Evolutionary conservation across 768 basidiomycete species (phyloP), one percentile per base, ranked within the genome.

Genomic region (Thelephora aurantiotincta): DNA sequence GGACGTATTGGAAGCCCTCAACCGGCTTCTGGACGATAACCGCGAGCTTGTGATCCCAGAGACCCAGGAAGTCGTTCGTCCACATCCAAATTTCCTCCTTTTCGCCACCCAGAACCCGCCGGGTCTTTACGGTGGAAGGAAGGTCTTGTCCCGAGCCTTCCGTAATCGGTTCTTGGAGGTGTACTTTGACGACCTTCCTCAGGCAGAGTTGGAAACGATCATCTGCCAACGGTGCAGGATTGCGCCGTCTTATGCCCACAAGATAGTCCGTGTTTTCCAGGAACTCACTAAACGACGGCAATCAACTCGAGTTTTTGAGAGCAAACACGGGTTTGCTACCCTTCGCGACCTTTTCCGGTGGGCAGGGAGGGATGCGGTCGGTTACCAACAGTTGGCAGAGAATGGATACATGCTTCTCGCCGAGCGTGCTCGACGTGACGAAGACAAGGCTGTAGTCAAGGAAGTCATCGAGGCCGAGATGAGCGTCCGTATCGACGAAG

Each of bases 51-150:
- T 97, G 38, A 83, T 99, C 46, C 87, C 94, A 0, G 96, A 98
- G 62, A 98, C 96, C 0, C 87, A 91, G 51, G 96, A 99, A 63
- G 79, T 98, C 19, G 76, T 99, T 33, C 76, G 73, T 11, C 96
- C 96, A 1, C 94, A 98, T 63, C 81, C 90, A 1, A 82, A 90
- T 60, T 99, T 98, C 69, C 90, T 97, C 82, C 74, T 99, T 7
- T 99, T 99, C 60, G 92, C 94, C 3, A 97, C 96, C 0, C 96
- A 98, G 63, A 98, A 99, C 61, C 96, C 96, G 16, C 87, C 94
- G 0, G 94, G 94, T 2, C 62, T 97, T 20, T 98, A 98, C 59
- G 94, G 83, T 2, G 96, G 96, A 5, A 74, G 96, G 53, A 99
- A 99, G 58, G 75, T 94, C 6, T 66, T 98, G 11, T 98, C 94